These are phyloP conservation scores for Allium fistulosum DNA, from an alignment of 106 monocot genomes.

Conservation along the genomic window DNA sequence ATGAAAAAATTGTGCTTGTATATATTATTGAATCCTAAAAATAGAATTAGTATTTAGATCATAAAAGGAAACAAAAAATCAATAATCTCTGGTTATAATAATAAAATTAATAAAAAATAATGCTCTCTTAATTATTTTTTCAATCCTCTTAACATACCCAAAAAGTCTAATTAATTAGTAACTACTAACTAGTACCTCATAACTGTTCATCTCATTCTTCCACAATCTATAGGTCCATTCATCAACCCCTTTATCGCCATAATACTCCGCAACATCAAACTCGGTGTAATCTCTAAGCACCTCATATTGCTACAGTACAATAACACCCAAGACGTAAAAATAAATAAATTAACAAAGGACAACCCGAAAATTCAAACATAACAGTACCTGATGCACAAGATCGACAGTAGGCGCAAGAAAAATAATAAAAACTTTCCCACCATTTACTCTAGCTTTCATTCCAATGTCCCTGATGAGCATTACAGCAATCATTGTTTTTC, in stretches of 20 bases:
- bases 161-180: not conserved
- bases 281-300: constrained; percentile 50
- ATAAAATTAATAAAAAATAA: too few species aligned
- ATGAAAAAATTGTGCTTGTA: too few species aligned
- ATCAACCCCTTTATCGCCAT: constrained; percentile 65
- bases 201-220: constrained; percentile 40
- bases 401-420: constrained; percentile 88
- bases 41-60: too few species aligned
- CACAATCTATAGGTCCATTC: constrained; percentile 55
- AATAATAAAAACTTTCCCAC: constrained; percentile 32
- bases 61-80: too few species aligned
- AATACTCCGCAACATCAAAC: constrained; percentile 44
- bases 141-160: too few species aligned
- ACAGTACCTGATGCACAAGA: constrained; percentile 68
- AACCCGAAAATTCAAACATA: not conserved
- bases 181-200: constrained; percentile 29
- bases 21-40: too few species aligned
- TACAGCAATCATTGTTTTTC: constrained; percentile 83
- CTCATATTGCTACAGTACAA: constrained; percentile 52
- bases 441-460: constrained; percentile 16
- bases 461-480: constrained; percentile 46
- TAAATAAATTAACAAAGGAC: not conserved
- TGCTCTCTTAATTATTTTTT: too few species aligned
- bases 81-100: too few species aligned
- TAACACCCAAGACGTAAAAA: not conserved